phyloP scores from a whole-genome alignment of 1,284 basidiomycete genomes.

The Leucoagaricus sp. region DNA sequence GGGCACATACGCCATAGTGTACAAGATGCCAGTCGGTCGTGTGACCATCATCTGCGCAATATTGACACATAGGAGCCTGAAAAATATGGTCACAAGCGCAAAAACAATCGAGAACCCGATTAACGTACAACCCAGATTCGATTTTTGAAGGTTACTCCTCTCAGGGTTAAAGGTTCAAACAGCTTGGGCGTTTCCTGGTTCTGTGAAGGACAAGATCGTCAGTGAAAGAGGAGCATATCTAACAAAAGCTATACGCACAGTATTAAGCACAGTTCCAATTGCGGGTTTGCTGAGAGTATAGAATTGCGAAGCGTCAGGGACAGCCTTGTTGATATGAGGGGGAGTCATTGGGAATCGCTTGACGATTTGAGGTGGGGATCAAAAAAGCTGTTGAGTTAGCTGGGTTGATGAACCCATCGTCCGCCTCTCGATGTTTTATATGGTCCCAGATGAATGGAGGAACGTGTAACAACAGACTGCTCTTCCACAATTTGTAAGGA shows the following conservation, averaged over 20 bases:
- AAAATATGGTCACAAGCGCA: slow-evolving; percentile 12
- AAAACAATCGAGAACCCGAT: neutral
- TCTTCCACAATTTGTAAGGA: too few relatives aligned
- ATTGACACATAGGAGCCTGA: slow-evolving; percentile 78
- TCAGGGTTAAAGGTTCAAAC: slow-evolving; percentile 70
- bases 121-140: slow-evolving; percentile 58
- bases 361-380: too few relatives aligned
- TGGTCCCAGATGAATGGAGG: too few relatives aligned
- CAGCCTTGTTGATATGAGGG: slow-evolving; percentile 42
- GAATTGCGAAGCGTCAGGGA: slow-evolving; percentile 50
- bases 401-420: too few relatives aligned
- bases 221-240: neutral
- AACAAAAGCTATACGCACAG: slow-evolving; percentile 19
- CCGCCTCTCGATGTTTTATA: too few relatives aligned
- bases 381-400: too few relatives aligned
- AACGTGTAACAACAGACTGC: too few relatives aligned
- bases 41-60: slow-evolving; percentile 71
- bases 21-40: slow-evolving; percentile 82
- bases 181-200: slow-evolving; percentile 54
- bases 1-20: slow-evolving; percentile 59
- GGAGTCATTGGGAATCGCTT: neutral
- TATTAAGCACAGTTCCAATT: slow-evolving; percentile 52
- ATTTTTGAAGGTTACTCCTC: slow-evolving; percentile 71
- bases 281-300: slow-evolving; percentile 63
- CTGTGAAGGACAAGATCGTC: neutral